Evolutionary conservation across 805 yeast genomes (phyloP).

Genomic region (Metschnikowia vanudenii): DNA sequence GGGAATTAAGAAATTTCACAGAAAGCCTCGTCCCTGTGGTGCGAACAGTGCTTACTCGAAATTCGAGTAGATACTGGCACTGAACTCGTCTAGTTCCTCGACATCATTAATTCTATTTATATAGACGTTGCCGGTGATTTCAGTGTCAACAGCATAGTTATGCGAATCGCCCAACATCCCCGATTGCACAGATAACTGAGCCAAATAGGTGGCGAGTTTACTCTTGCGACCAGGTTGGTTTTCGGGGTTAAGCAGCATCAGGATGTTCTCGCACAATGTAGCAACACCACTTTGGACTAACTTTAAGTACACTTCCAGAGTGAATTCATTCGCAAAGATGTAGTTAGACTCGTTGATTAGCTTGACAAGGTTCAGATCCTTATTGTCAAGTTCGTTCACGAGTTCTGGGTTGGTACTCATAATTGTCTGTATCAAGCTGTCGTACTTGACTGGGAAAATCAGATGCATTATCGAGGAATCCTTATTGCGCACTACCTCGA

Average conservation of each 20-base stretch:
- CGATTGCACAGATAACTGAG: slow-evolving; percentile 66
- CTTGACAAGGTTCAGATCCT: slow-evolving; percentile 36
- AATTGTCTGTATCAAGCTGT: slow-evolving; percentile 45
- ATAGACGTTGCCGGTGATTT: slow-evolving; percentile 39
- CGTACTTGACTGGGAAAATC: slow-evolving; percentile 39
- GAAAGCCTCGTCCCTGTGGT: not conserved
- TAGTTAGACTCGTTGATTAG: slow-evolving; percentile 47
- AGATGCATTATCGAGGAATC: slow-evolving; percentile 21
- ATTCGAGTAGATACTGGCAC: slow-evolving; percentile 88
- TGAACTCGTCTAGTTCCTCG: slow-evolving; percentile 76
- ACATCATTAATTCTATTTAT: slow-evolving; percentile 36
- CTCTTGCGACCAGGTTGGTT: slow-evolving; percentile 17
- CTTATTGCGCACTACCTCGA: slow-evolving; percentile 21
- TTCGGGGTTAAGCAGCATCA: slow-evolving; percentile 25
- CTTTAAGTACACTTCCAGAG: slow-evolving; percentile 30
- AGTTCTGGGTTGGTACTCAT: slow-evolving; percentile 47
- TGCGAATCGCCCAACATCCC: slow-evolving; percentile 49
- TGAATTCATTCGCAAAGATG: slow-evolving; percentile 35
- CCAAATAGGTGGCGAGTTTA: slow-evolving; percentile 64
- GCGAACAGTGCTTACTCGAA: slow-evolving; percentile 38
- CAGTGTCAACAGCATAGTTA: slow-evolving; percentile 24
- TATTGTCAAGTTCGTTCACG: slow-evolving; percentile 35
- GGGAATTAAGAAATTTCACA: not conserved
- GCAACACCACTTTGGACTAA: slow-evolving; percentile 34
- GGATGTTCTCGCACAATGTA: slow-evolving; percentile 36